Evolutionary conservation across 2,329 filamentous ascomycete genomes (phyloP).

Genomic region (Knoxdaviesia proteae): DNA sequence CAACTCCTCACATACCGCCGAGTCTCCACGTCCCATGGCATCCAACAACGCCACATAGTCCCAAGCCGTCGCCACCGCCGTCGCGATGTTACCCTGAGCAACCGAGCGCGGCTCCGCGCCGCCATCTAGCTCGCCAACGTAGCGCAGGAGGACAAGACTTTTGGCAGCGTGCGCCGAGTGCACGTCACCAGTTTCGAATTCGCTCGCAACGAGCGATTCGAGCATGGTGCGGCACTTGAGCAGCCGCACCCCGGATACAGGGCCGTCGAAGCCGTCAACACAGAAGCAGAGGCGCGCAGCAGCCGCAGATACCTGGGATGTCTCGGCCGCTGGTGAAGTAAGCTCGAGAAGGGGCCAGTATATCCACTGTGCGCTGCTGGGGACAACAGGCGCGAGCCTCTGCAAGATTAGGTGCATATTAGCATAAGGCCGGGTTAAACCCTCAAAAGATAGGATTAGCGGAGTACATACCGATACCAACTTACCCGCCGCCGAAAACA

Average conservation of each 20-base stretch:
- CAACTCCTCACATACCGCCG: conserved; percentile 34
- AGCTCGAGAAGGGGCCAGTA: too few relatives aligned
- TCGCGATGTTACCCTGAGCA: conserved; percentile 32
- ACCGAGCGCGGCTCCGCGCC: conserved; percentile 21
- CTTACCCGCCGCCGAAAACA: conserved; percentile 36
- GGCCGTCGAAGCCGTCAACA: too few relatives aligned
- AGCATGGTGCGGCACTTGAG: too few relatives aligned
- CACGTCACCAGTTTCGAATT: too few relatives aligned
- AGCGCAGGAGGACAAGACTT: conserved; percentile 43
- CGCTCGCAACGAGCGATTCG: too few relatives aligned
- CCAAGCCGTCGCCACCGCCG: conserved; percentile 22
- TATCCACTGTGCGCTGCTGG: too few relatives aligned
- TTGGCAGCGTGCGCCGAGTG: conserved; percentile 19
- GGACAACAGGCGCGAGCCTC: conserved; percentile 9
- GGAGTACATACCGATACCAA: conserved; percentile 10
- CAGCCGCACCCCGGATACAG: too few relatives aligned
- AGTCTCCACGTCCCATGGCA: conserved; percentile 12
- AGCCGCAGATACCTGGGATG: too few relatives aligned
- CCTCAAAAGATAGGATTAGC: neutral
- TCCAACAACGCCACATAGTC: conserved; percentile 21
- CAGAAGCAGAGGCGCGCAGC: too few relatives aligned
- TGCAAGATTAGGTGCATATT: conserved; percentile 4
- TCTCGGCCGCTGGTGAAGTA: too few relatives aligned
- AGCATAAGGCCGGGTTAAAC: neutral
- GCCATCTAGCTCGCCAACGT: conserved; percentile 27